These are phyloP conservation scores for Termitomyces sp. DNA, from an alignment of 768 basidiomycete genomes.

Conservation along the genomic window DNA sequence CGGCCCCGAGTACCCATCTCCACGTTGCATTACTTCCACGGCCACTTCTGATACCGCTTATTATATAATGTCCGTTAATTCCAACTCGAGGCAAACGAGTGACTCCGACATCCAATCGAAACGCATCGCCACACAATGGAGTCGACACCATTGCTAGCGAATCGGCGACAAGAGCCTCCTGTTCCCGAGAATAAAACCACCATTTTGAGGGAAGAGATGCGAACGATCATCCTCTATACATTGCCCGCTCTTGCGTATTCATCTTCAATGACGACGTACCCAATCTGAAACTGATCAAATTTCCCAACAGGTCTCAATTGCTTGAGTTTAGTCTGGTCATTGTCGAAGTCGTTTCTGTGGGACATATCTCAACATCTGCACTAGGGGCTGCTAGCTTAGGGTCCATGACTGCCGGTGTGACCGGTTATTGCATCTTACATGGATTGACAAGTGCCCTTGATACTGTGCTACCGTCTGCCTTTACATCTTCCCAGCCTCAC, in stretches of 20 bases:
- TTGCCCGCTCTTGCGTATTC: constrained; percentile 69
- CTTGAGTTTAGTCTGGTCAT: constrained; percentile 86
- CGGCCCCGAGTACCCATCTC: neutral
- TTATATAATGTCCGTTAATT: neutral
- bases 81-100: neutral
- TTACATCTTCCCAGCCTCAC: constrained; percentile 82
- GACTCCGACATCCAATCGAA: neutral
- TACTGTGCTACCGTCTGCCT: constrained; percentile 90
- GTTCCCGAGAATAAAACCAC: constrained; percentile 22
- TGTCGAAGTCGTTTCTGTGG: constrained; percentile 84
- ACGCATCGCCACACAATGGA: constrained; percentile 30
- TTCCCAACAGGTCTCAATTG: constrained; percentile 56
- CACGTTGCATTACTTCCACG: neutral
- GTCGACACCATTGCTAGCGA: constrained; percentile 59
- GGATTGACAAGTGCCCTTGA: constrained; percentile 85
- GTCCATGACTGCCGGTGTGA: constrained; percentile 70
- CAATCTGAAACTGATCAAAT: neutral
- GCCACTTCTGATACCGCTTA: neutral
- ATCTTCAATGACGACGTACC: neutral
- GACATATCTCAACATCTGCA: constrained; percentile 85
- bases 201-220: constrained; percentile 55
- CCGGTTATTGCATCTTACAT: constrained; percentile 75
- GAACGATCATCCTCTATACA: constrained; percentile 58
- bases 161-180: constrained; percentile 15
- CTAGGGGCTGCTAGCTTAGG: constrained; percentile 80